Percentiles rank a stretch among this genome's conserved stretches.
Evolutionary conservation across 768 basidiomycete species (phyloP).

Genomic region (Sporobolomyces pararoseus): DNA sequence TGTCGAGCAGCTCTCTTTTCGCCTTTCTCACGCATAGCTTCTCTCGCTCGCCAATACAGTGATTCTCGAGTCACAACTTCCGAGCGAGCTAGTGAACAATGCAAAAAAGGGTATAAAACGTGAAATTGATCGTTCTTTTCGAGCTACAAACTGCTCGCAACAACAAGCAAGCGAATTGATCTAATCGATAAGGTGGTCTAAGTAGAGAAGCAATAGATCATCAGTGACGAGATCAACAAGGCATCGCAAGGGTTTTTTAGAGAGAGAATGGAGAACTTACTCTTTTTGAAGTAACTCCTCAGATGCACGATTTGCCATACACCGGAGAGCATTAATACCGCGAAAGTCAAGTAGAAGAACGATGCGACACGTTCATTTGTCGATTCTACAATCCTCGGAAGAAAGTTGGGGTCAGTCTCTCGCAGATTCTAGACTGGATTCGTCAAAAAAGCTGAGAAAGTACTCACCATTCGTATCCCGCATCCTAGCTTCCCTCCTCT

Average conservation of each 20-base stretch:
- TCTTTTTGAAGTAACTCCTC: conserved; percentile 79
- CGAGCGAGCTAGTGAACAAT: too few relatives aligned
- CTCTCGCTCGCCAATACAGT: too few relatives aligned
- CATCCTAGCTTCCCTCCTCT: conserved; percentile 82
- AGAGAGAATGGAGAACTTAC: conserved; percentile 14
- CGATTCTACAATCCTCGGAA: conserved; percentile 59
- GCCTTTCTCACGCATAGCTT: too few relatives aligned
- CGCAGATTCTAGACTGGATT: too few relatives aligned
- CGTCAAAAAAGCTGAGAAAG: not conserved
- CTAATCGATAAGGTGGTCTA: conserved; percentile 76
- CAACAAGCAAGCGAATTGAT: too few relatives aligned
- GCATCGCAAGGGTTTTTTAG: too few relatives aligned
- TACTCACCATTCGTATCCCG: conserved; percentile 76
- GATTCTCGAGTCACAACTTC: too few relatives aligned
- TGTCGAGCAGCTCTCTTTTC: too few relatives aligned
- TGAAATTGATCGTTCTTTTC: too few relatives aligned
- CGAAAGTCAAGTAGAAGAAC: conserved; percentile 84
- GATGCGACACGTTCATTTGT: conserved; percentile 86
- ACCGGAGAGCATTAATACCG: conserved; percentile 72
- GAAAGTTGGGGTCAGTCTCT: not conserved
- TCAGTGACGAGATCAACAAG: too few relatives aligned
- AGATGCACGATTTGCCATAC: conserved; percentile 94
- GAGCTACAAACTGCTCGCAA: too few relatives aligned
- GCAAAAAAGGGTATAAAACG: not conserved
- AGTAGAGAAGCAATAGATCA: too few relatives aligned